Base-by-base conservation (phyloP, 139 green algal genomes). In the Volvox africanus region DNA sequence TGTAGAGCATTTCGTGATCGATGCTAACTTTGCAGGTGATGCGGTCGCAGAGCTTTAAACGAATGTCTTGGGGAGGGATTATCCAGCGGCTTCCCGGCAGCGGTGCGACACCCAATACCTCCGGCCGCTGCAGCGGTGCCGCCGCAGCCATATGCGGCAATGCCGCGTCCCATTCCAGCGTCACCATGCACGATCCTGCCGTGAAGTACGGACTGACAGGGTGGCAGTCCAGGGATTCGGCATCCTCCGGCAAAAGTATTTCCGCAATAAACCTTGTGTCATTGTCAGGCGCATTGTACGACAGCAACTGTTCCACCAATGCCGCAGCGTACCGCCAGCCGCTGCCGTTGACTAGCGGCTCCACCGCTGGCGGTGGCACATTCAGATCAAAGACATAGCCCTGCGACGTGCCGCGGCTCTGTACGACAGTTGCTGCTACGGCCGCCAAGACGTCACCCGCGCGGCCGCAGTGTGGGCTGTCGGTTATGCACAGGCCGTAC, bases 401-500 rank as follows among this genome's bases (percentile, higher is more conserved):
- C 36, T 89, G 83, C 0, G 21, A 28, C 26, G 83, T 89, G 35
- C 83, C 83, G 19, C 21, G 1, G 0, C 67, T 69, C 83, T 89
- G 85, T 19, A 82, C 14, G 21, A 89, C 26, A 37, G 65, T 89
- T 0, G 83, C 83, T 3, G 82, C 82, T 1, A 88, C 16, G 20
- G 82, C 82, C 5, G 82, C 82, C 33, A 76, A 35, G 11, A 88
- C 33, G 20, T 88, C 82, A 11, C 82, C 82, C 22, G 77, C 22
- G 32, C 82, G 82, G 20, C 82, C 82, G 65, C 82, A 88, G 65
- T 62, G 32, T 17, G 65, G 6, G 32, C 79, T 12, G 1, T 65
- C 61, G 20, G 82, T 88, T 65, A 88, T 79, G 82, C 82, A 88
- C 13, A 88, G 62, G n/a, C 82, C 82, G 65, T 88, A 79, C 33